phyloP scores from a whole-genome alignment of 2,329 filamentous ascomycete species.

The Aspergillus fijiensis region DNA sequence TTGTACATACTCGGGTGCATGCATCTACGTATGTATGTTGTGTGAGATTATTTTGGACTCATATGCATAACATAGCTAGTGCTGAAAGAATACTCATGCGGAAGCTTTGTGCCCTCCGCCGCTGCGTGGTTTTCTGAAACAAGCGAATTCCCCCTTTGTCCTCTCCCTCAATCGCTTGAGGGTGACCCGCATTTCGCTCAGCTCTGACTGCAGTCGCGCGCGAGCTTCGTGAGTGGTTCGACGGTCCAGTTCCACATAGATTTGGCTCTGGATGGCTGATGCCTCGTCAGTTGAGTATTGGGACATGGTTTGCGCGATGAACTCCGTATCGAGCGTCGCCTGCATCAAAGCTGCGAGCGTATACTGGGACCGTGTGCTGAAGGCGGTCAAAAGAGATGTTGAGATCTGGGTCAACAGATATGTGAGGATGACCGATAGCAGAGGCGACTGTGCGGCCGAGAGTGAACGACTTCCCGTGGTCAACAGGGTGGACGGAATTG shows the following conservation, averaged over 20 bases:
- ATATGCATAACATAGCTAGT: conserved; percentile 1
- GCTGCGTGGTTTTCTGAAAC: conserved; percentile 66
- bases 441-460: conserved; percentile 60
- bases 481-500: conserved; percentile 67
- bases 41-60: background rate
- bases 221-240: conserved; percentile 87
- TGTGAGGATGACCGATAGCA: conserved; percentile 79
- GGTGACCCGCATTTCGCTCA: conserved; percentile 84
- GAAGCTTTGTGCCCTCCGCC: conserved; percentile 25
- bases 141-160: conserved; percentile 83
- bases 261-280: conserved; percentile 77
- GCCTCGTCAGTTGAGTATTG: conserved; percentile 85
- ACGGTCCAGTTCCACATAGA: conserved; percentile 87
- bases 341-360: conserved; percentile 85
- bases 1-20: background rate
- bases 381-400: conserved; percentile 75
- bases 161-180: conserved; percentile 80
- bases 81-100: conserved; percentile 11
- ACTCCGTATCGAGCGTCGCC: conserved; percentile 95
- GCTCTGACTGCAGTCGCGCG: conserved; percentile 74
- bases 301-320: conserved; percentile 87
- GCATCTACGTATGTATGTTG: background rate
- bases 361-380: conserved; percentile 67
- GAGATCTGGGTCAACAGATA: conserved; percentile 83
- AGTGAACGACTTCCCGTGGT: conserved; percentile 71